Evolutionary conservation across 2,329 filamentous ascomycete genomes (phyloP).

Genomic region (Geoglossum cookeanum): DNA sequence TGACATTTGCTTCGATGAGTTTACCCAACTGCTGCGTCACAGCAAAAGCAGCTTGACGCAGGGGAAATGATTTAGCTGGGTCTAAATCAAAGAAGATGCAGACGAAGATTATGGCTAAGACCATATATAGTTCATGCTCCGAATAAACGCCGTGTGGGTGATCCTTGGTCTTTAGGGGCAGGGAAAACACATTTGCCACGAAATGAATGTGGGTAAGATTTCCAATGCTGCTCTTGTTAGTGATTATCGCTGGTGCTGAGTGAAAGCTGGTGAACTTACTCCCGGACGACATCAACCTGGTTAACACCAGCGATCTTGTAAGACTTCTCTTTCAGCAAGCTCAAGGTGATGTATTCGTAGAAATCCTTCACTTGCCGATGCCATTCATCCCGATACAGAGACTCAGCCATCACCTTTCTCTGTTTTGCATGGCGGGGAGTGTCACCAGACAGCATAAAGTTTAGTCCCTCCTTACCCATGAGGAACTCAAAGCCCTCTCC

Average conservation of each 20-base stretch:
- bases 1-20: conserved; percentile 45
- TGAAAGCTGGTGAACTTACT: conserved; percentile 18
- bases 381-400: neutral
- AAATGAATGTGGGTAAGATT: conserved; percentile 37
- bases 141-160: conserved; percentile 33
- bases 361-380: conserved; percentile 43
- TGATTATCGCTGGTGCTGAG: neutral
- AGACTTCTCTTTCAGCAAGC: conserved; percentile 44
- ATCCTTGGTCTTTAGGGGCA: conserved; percentile 34
- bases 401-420: conserved; percentile 32
- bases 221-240: conserved; percentile 18
- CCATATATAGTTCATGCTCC: conserved; percentile 37
- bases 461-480: conserved; percentile 35
- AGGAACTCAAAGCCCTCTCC: conserved; percentile 42
- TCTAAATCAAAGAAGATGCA: conserved; percentile 49
- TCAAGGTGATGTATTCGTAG: conserved; percentile 41
- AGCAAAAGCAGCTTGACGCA: conserved; percentile 37
- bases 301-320: conserved; percentile 41
- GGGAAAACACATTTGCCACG: conserved; percentile 32
- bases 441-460: conserved; percentile 32
- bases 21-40: conserved; percentile 39
- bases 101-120: conserved; percentile 45
- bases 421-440: conserved; percentile 23
- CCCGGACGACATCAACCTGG: conserved; percentile 50
- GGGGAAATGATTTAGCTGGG: conserved; percentile 43